A percentile compares a stretch with the other conserved stretches of the same genome.
Evolutionary conservation across 73 alveolate genomes (phyloP).

Genomic region (Uronychia setigera): DNA sequence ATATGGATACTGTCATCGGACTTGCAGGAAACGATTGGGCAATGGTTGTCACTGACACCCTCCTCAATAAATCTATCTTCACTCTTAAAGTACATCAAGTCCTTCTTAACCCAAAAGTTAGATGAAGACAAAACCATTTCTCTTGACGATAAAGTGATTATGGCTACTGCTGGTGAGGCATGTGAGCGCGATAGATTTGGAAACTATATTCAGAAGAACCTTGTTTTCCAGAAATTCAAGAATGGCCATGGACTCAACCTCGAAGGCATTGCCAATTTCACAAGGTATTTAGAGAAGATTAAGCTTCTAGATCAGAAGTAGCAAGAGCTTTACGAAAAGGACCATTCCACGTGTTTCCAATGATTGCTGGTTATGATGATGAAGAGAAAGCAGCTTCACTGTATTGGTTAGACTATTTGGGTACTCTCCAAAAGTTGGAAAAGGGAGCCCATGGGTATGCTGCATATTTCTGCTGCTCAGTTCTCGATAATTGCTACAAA

Average conservation of each 20-base stretch:
- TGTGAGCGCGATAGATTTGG: conserved; percentile 87
- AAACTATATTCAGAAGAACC: conserved; percentile 85
- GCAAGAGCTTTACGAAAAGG: conserved; percentile 87
- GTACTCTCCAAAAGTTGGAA: conserved; percentile 83
- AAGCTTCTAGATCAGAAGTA: conserved; percentile 62
- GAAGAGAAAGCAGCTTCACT: conserved; percentile 75
- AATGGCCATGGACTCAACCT: conserved; percentile 81
- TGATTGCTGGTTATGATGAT: conserved; percentile 91
- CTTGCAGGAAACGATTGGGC: conserved; percentile 85
- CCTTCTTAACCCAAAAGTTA: conserved; percentile 15
- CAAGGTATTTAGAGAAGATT: conserved; percentile 10
- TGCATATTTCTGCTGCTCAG: conserved; percentile 86
- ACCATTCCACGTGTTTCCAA: conserved; percentile 82
- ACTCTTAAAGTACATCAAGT: conserved; percentile 51
- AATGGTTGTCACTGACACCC: conserved; percentile 75
- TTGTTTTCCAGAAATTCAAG: conserved; percentile 76
- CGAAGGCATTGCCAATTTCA: conserved; percentile 89
- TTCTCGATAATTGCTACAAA: conserved; percentile 87
- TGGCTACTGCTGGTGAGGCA: conserved; percentile 93
- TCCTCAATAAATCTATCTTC: conserved; percentile 75
- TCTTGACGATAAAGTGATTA: conserved; percentile 77
- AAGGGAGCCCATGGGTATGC: conserved; percentile 98
- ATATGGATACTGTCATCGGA: conserved; percentile 89
- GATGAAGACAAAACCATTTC: conserved; percentile 84
- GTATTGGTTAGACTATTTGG: conserved; percentile 96